These are phyloP conservation scores for Deuterostichococcus epilithicus DNA, from an alignment of 139 green algal genomes.

Conservation along the genomic window DNA sequence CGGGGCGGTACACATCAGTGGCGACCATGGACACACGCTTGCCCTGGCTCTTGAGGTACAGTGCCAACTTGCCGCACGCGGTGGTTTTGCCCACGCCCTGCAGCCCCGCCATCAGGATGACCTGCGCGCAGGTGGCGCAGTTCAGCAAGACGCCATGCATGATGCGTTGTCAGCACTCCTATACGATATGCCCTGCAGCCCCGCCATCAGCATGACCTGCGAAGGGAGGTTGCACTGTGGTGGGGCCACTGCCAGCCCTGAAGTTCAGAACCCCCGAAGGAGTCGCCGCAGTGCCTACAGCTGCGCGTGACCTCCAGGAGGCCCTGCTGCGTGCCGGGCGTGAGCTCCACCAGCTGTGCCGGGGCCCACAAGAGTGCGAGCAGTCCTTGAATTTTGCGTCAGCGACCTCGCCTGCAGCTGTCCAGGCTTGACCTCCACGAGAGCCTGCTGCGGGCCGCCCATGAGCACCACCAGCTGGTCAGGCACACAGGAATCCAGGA, in stretches of 20 bases:
- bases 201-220: slow-evolving; percentile 82
- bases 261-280: no score
- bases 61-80: slow-evolving; percentile 90
- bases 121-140: slow-evolving; percentile 18
- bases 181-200: slow-evolving; percentile 91
- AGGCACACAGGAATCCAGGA: background rate
- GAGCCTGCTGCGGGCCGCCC: slow-evolving; percentile 6
- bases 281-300: no score
- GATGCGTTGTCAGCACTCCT: no score
- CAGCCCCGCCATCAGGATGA: slow-evolving; percentile 83
- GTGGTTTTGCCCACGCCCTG: slow-evolving; percentile 98
- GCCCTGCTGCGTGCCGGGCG: no score
- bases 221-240: no score
- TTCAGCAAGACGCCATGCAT: no score
- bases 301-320: no score
- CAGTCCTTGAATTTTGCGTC: no score
- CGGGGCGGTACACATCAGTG: slow-evolving; percentile 88
- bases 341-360: no score
- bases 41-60: slow-evolving; percentile 73
- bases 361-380: no score
- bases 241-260: no score
- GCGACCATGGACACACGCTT: slow-evolving; percentile 84
- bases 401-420: no score
- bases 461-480: slow-evolving; percentile 5
- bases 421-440: background rate